phyloP scores from a whole-genome alignment of 352 stramenopile species.

The Phytophthora constricta region DNA sequence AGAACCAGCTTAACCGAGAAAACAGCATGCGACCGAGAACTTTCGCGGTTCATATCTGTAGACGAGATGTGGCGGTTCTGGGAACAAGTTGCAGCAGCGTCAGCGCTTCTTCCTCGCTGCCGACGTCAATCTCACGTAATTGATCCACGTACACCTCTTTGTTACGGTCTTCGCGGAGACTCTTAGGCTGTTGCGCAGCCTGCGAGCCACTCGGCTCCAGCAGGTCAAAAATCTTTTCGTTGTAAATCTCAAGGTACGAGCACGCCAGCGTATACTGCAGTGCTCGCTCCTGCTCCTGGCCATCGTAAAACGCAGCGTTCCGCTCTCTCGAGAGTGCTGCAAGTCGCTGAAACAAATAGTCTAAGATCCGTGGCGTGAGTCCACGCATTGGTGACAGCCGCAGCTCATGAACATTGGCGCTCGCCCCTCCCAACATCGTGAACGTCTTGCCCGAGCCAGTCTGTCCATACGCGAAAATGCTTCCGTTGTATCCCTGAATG shows the following conservation, averaged over 20 bases:
- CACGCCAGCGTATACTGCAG: constrained; percentile 73
- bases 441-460: constrained; percentile 91
- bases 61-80: constrained; percentile 94
- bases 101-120: constrained; percentile 68
- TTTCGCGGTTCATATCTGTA: constrained; percentile 98
- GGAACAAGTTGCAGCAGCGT: constrained; percentile 73
- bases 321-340: constrained; percentile 50
- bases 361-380: constrained; percentile 85
- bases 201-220: constrained; percentile 63
- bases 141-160: constrained; percentile 86
- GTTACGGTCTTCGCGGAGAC: constrained; percentile 75
- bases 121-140: constrained; percentile 70
- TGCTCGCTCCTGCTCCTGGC: constrained; percentile 38
- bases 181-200: constrained; percentile 62
- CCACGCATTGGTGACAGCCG: constrained; percentile 62
- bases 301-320: constrained; percentile 40
- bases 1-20: constrained; percentile 96
- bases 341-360: constrained; percentile 78
- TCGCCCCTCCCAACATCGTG: constrained; percentile 78
- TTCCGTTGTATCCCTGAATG: constrained; percentile 88
- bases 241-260: constrained; percentile 93
- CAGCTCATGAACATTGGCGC: constrained; percentile 49
- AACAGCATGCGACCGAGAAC: constrained; percentile 96
- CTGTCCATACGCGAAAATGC: constrained; percentile 91
- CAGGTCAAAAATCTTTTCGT: constrained; percentile 91